Evolutionary conservation across 139 green algal genomes (phyloP).

Genomic region (Astrephomene gubernaculifera): DNA sequence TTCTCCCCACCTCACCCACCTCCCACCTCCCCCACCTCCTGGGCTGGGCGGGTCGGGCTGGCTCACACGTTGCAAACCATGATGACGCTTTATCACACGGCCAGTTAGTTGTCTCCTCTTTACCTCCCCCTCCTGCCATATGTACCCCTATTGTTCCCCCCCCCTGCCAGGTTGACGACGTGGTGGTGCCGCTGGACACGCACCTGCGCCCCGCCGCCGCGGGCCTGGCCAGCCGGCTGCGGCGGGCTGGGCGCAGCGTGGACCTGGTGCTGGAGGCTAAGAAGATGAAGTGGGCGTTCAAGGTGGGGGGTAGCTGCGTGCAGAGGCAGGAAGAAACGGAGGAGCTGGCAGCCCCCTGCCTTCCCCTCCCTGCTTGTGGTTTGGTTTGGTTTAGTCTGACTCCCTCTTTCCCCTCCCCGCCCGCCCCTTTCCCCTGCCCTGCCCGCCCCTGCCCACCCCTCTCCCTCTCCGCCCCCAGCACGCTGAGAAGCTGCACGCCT

Average conservation of each 20-base stretch:
- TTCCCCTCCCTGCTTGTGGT: background rate
- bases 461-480: no score
- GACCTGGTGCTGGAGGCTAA: slow-evolving; percentile 95
- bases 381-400: no score
- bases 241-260: slow-evolving; percentile 78
- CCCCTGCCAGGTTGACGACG: slow-evolving; percentile 80
- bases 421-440: background rate
- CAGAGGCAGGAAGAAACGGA: background rate
- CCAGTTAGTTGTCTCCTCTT: no score
- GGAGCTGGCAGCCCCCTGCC: background rate
- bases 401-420: background rate
- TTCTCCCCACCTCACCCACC: background rate
- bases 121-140: background rate
- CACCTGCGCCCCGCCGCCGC: slow-evolving; percentile 67
- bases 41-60: no score
- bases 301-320: slow-evolving; percentile 49
- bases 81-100: no score
- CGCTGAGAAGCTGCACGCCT: slow-evolving; percentile 71
- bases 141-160: background rate
- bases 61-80: no score
- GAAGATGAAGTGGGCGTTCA: slow-evolving; percentile 94
- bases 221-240: slow-evolving; percentile 76
- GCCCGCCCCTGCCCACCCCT: background rate
- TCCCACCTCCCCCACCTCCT: no score
- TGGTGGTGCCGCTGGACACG: slow-evolving; percentile 86